Base-by-base conservation (phyloP, 805 yeast genomes). In the Candida methanosorbosa region DNA sequence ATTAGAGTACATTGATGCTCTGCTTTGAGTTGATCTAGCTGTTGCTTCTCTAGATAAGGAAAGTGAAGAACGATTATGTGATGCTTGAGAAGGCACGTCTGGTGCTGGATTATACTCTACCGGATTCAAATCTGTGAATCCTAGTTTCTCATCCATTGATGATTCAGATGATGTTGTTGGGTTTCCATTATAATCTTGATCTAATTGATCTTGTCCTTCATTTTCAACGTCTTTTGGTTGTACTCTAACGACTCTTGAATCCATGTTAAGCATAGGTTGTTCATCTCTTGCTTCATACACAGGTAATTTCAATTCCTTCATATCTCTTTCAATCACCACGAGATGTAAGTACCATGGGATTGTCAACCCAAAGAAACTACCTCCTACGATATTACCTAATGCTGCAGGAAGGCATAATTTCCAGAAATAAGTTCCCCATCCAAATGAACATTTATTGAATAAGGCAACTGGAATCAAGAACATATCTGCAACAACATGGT, bases 401-500 rank as follows among this genome's bases (percentile, higher is more conserved):
- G 77, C 66, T 0, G 78, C 85, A 1, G 94, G 84, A 9, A 84
- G 57, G 45, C 82, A 59, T 1, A 78, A 57, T 50, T 76, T 82
- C 94, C 92, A 83, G 9, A 80, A 74, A 38, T 75, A 78, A 9
- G 59, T 55, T 0, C 78, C 82, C 25, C 81, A 84, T 0, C 79
- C 62, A 8, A 78, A 60, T 2, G 73, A 68, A 1, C 84, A 81
- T 13, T 78, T 73, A 54, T 80, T 81, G 32, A 82, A 64, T 50
- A 81, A 56, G 0, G 84, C 94, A 42, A 75, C 71, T 8, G 78
- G 74, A 4, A 79, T 51, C 35, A 81, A 44, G 43, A 65, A 78
- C 92, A 84, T 81, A 52, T 84, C 94, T 1, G 94, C 94, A 8
- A 84, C 86, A 2, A 76, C 75, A 50, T 84, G 94, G 2, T 84